These are phyloP conservation scores for Chalaropsis ovoidea DNA, from an alignment of 2,329 filamentous ascomycete genomes.

Conservation along the genomic window DNA sequence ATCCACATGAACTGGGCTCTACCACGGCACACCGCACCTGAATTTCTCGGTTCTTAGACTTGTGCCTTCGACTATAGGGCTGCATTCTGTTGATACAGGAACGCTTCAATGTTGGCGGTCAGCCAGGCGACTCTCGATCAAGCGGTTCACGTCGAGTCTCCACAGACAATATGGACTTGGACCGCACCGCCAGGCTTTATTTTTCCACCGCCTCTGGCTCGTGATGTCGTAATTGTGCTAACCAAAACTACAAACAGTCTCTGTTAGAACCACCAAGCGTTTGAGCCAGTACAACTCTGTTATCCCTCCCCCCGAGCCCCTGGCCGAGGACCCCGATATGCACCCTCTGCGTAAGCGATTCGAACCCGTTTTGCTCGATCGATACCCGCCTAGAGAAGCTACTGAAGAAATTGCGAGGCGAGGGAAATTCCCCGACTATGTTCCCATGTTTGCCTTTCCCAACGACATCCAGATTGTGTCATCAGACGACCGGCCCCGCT, in stretches of 20 bases:
- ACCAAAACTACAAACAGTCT: constrained; percentile 35
- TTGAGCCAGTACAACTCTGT: constrained; percentile 98
- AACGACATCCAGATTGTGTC: constrained; percentile 97
- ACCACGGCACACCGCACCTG: neutral
- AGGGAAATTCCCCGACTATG: constrained; percentile 88
- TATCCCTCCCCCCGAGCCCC: constrained; percentile 82
- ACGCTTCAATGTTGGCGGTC: neutral
- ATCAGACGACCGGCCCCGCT: constrained; percentile 80
- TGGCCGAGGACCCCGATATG: constrained; percentile 84
- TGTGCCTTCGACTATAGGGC: neutral
- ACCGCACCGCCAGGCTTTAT: neutral
- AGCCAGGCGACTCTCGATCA: too few relatives aligned
- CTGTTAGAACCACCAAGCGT: constrained; percentile 68
- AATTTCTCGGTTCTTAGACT: neutral
- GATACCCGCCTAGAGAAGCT: constrained; percentile 78
- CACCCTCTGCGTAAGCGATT: constrained; percentile 89
- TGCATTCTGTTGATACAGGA: neutral
- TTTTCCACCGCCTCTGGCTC: neutral
- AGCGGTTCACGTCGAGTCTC: too few relatives aligned
- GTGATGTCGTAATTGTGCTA: constrained; percentile 23
- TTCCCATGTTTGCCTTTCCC: constrained; percentile 98
- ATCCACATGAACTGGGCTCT: neutral
- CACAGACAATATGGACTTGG: too few relatives aligned
- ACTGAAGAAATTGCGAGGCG: constrained; percentile 69
- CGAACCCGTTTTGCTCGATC: constrained; percentile 89